Conservation (phyloP, 139 green algal genomes). For the Dunaliella sp. region DNA sequence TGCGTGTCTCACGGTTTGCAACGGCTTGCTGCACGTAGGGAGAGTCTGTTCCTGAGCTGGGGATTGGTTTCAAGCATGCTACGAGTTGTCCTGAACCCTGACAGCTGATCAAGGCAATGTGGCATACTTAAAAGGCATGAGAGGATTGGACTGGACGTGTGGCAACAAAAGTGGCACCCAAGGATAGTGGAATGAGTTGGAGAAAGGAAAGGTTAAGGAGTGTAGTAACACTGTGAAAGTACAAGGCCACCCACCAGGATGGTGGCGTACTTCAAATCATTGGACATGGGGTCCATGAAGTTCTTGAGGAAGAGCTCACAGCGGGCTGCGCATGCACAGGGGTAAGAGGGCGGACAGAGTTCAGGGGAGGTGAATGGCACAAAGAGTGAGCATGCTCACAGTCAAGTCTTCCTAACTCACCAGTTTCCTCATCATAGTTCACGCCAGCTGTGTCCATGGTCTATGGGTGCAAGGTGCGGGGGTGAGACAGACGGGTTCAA, state of each 20-base stretch:
- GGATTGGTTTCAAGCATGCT: no score
- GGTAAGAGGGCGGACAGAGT: neutral
- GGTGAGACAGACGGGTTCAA: no score
- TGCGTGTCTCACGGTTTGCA: constrained; percentile 71
- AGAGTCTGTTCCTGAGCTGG: no score
- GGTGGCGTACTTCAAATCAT: constrained; percentile 55
- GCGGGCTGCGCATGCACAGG: constrained; percentile 18
- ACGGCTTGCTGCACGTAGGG: constrained; percentile 80
- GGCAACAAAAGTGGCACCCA: neutral
- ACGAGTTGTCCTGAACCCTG: no score
- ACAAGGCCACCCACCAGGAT: constrained; percentile 49
- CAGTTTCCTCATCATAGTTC: neutral
- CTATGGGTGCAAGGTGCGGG: no score
- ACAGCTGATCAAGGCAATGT: no score
- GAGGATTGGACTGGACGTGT: neutral
- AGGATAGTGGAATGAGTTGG: no score
- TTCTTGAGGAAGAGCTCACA: constrained; percentile 62
- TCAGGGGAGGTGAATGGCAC: no score
- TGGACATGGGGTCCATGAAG: constrained; percentile 43
- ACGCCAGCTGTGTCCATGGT: neutral
- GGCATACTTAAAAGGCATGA: neutral
- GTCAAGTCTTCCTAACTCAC: no score
- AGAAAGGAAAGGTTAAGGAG: no score
- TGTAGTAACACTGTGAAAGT: no score
- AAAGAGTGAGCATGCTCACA: no score